Evolutionary conservation across 192 early-diverging fungal genomes (phyloP).

Genomic region (Geranomyces variabilis): DNA sequence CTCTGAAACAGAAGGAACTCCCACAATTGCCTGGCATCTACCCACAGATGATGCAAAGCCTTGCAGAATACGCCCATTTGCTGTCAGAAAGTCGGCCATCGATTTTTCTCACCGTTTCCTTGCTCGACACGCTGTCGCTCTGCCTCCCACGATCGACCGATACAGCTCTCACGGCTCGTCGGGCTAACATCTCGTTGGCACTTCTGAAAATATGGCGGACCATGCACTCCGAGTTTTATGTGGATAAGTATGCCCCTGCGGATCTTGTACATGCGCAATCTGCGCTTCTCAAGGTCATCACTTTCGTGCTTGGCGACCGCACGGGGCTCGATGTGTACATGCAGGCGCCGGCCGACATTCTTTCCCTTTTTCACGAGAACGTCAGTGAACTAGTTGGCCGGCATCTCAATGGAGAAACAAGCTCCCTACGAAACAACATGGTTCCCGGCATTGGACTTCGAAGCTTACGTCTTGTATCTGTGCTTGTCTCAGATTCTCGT

Average conservation of each 20-base stretch:
- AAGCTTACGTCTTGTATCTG: conserved; percentile 14
- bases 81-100: neutral
- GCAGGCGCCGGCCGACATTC: neutral
- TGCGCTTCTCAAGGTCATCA: conserved; percentile 8
- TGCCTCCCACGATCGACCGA: neutral
- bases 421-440: too few relatives aligned
- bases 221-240: neutral
- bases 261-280: neutral
- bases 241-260: neutral
- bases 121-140: neutral
- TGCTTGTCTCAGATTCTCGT: neutral
- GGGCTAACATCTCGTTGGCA: neutral
- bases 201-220: conserved; percentile 7
- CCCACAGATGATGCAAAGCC: neutral
- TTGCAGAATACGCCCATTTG: neutral
- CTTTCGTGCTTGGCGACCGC: neutral
- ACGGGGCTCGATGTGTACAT: conserved; percentile 1
- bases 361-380: neutral
- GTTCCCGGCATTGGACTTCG: conserved; percentile 5
- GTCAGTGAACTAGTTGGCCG: neutral
- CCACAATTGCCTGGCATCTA: neutral
- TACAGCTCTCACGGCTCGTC: neutral
- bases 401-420: neutral
- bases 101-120: neutral
- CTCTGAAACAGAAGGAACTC: neutral